Evolutionary conservation across 2,329 filamentous ascomycete species (phyloP).

Genomic region (Colletotrichum viniferum): DNA sequence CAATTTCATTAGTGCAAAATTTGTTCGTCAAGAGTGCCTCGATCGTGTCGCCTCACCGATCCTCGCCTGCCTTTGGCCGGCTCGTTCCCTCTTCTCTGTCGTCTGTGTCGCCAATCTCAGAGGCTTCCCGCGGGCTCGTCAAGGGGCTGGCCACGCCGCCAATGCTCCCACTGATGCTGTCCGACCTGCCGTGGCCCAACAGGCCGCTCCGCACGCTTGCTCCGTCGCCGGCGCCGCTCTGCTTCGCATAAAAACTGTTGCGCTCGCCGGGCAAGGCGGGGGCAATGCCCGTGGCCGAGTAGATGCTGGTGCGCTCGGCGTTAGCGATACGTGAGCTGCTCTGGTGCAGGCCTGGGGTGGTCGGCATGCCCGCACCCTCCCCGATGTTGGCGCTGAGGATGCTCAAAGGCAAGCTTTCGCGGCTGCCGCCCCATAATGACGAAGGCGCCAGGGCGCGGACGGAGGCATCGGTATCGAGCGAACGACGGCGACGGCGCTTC

Average conservation of each 20-base stretch:
- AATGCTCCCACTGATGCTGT: conserved; percentile 82
- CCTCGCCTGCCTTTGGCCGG: conserved; percentile 34
- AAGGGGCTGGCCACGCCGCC: conserved; percentile 66
- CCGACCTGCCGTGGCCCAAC: conserved; percentile 77
- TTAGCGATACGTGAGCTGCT: conserved; percentile 36
- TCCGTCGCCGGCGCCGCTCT: conserved; percentile 65
- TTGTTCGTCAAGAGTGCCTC: neutral
- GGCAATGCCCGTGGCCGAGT: conserved; percentile 73
- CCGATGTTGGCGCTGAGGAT: conserved; percentile 76
- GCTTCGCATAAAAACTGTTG: conserved; percentile 78
- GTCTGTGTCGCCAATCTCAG: conserved; percentile 24
- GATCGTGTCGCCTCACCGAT: neutral
- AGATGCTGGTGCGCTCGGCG: conserved; percentile 78
- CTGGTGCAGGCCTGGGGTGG: conserved; percentile 59
- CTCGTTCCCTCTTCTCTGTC: conserved; percentile 35
- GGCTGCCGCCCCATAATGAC: conserved; percentile 80
- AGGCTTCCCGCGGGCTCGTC: conserved; percentile 57
- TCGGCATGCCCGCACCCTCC: conserved; percentile 41
- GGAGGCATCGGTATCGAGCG: conserved; percentile 84
- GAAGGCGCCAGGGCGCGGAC: conserved; percentile 84
- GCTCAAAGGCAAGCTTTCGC: conserved; percentile 79
- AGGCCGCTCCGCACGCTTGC: conserved; percentile 80
- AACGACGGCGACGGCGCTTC: conserved; percentile 76
- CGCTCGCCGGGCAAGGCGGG: conserved; percentile 75
- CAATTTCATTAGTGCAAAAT: conserved; percentile 5